phyloP scores from a whole-genome alignment of 176 grass and related monocot genomes.

The Avena sativa region DNA sequence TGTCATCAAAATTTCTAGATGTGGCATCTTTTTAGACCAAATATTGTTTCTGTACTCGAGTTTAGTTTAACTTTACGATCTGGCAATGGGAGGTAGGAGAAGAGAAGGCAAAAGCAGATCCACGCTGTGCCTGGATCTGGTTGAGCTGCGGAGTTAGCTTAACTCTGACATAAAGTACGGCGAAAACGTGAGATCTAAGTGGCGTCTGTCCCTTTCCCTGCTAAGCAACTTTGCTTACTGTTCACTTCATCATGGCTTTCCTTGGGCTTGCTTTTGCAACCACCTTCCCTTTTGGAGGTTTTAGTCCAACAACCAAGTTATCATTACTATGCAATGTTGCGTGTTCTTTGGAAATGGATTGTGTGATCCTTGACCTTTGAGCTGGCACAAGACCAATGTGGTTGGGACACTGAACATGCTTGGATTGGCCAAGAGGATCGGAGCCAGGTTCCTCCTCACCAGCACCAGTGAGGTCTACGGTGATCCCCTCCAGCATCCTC shows the following conservation, averaged over 20 bases:
- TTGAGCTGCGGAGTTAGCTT: slow-evolving; percentile 47
- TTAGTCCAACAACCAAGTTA: slow-evolving; percentile 32
- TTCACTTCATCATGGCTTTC: slow-evolving; percentile 41
- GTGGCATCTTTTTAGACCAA: not conserved
- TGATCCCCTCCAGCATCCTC: slow-evolving; percentile 91
- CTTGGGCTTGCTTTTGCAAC: slow-evolving; percentile 28
- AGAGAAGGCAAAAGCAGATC: slow-evolving; percentile 27
- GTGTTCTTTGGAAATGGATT: slow-evolving; percentile 11
- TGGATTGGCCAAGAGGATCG: slow-evolving; percentile 87
- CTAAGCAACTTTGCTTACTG: slow-evolving; percentile 49
- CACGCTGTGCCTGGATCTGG: slow-evolving; percentile 45
- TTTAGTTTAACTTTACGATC: slow-evolving; percentile 49
- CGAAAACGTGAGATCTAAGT: slow-evolving; percentile 32
- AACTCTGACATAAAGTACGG: slow-evolving; percentile 48
- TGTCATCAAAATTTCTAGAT: slow-evolving; percentile 8
- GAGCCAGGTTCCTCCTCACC: slow-evolving; percentile 87
- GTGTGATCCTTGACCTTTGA: slow-evolving; percentile 55
- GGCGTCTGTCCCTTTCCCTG: slow-evolving; percentile 13
- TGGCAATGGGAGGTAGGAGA: slow-evolving; percentile 24
- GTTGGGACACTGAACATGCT: slow-evolving; percentile 97
- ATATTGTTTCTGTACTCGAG: not conserved
- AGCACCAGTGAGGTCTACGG: slow-evolving; percentile 98
- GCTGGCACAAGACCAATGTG: slow-evolving; percentile 92
- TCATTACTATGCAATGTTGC: not conserved
- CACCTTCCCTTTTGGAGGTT: not conserved